phyloP scores from a whole-genome alignment of 2,329 filamentous ascomycete species.

The Ascochyta clinopodiicola region DNA sequence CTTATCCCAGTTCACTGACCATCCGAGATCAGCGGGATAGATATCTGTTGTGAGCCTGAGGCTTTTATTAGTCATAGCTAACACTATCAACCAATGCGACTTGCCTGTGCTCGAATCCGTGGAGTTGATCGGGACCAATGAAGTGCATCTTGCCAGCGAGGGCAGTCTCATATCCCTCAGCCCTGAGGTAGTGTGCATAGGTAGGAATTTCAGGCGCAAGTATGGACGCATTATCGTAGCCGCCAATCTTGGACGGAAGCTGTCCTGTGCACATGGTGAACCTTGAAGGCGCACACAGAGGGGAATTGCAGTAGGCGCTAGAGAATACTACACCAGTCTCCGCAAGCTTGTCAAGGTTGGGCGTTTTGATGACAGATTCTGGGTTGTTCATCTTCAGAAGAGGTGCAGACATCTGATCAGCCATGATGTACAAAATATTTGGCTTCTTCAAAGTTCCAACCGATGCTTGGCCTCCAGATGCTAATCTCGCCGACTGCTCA shows the following conservation, averaged over 20 bases:
- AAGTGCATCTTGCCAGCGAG: constrained; percentile 98
- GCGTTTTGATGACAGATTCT: constrained; percentile 88
- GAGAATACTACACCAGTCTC: constrained; percentile 86
- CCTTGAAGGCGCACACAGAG: constrained; percentile 88
- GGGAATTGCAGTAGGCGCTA: constrained; percentile 92
- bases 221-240: constrained; percentile 89
- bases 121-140: constrained; percentile 85
- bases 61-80: constrained; percentile 1
- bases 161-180: constrained; percentile 85
- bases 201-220: constrained; percentile 85
- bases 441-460: constrained; percentile 55
- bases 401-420: constrained; percentile 90
- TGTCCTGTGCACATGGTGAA: constrained; percentile 95
- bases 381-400: constrained; percentile 91
- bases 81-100: not conserved
- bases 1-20: constrained; percentile 95
- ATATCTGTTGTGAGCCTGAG: constrained; percentile 87
- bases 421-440: constrained; percentile 94
- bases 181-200: constrained; percentile 88
- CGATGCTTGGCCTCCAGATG: constrained; percentile 19
- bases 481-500: constrained; percentile 35
- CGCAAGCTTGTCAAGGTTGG: constrained; percentile 84
- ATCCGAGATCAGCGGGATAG: constrained; percentile 92
- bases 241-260: constrained; percentile 87
- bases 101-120: constrained; percentile 80